Evolutionary conservation across 1,284 basidiomycete species (phyloP).

Genomic region (Cryptococcus sp.): DNA sequence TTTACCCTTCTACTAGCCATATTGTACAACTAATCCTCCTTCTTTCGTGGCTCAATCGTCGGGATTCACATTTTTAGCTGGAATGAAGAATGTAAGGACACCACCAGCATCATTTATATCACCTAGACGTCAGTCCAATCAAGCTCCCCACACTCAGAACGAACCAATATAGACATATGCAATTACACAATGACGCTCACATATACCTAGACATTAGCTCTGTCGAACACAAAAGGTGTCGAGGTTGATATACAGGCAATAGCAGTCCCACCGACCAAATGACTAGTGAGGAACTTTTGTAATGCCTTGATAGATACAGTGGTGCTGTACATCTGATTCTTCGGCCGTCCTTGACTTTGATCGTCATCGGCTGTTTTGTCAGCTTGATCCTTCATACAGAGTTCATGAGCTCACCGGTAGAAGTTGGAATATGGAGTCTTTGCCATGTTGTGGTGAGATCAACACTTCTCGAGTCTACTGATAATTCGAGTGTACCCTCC

Average conservation of each 20-base stretch:
- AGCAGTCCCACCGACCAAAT: slow-evolving; percentile 77
- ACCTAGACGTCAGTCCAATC: slow-evolving; percentile 45
- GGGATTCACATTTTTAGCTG: slow-evolving; percentile 44
- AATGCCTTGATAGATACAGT: slow-evolving; percentile 70
- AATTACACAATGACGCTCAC: slow-evolving; percentile 77
- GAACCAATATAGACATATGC: slow-evolving; percentile 78
- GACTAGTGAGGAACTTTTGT: slow-evolving; percentile 75
- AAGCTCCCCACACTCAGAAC: slow-evolving; percentile 9
- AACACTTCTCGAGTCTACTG: slow-evolving; percentile 64
- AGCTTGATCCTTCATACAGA: background rate
- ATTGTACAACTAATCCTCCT: background rate
- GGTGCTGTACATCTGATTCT: slow-evolving; percentile 59
- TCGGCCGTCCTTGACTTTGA: slow-evolving; percentile 43
- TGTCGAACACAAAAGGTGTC: background rate
- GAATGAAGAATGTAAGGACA: slow-evolving; percentile 84
- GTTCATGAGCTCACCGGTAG: slow-evolving; percentile 51
- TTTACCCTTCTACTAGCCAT: background rate
- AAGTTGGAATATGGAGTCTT: slow-evolving; percentile 63
- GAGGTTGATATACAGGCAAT: slow-evolving; percentile 64
- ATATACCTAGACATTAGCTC: slow-evolving; percentile 59
- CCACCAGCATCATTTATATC: slow-evolving; percentile 74
- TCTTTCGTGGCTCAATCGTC: background rate
- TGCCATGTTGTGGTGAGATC: slow-evolving; percentile 76
- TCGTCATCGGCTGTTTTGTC: slow-evolving; percentile 33
- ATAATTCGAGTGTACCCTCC: slow-evolving; percentile 52